Percentiles rank a stretch among this genome's conserved stretches.
phyloP scores from a whole-genome alignment of 129 eudicot genomes.

The Erigeron canadensis region DNA sequence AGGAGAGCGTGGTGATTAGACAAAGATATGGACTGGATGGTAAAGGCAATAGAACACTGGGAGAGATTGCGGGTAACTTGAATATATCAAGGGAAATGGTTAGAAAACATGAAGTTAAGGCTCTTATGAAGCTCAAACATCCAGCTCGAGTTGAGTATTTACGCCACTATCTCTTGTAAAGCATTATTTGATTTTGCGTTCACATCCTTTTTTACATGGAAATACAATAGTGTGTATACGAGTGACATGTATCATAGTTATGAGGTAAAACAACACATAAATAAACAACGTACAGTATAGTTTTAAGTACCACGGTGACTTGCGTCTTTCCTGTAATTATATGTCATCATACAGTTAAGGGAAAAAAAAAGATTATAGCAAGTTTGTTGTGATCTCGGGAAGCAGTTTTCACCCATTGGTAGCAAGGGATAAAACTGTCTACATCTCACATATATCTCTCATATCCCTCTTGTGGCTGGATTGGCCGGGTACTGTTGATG shows the following conservation, averaged over 20 bases:
- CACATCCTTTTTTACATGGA: slow-evolving; percentile 17
- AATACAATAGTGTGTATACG: slow-evolving; percentile 24
- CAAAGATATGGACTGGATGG: slow-evolving; percentile 98
- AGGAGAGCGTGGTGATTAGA: slow-evolving; percentile 93
- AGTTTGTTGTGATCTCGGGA: neutral
- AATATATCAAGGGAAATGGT: slow-evolving; percentile 98
- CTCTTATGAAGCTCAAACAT: slow-evolving; percentile 97
- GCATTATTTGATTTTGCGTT: slow-evolving; percentile 10
- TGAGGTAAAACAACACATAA: slow-evolving; percentile 35
- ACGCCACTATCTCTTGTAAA: slow-evolving; percentile 60
- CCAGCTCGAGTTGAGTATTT: slow-evolving; percentile 88
- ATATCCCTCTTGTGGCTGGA: too few relatives aligned
- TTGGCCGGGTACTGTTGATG: too few relatives aligned
- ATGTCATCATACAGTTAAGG: slow-evolving; percentile 23
- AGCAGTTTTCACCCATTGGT: neutral
- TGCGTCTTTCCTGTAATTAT: slow-evolving; percentile 10
- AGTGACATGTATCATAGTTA: slow-evolving; percentile 40
- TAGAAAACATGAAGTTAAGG: slow-evolving; percentile 91
- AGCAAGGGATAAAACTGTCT: too few relatives aligned
- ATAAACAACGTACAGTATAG: slow-evolving; percentile 30
- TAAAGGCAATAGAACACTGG: slow-evolving; percentile 84
- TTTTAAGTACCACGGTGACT: neutral
- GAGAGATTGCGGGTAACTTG: slow-evolving; percentile 91
- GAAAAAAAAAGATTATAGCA: neutral
- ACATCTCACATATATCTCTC: too few relatives aligned